Conservation (phyloP, 2,329 filamentous ascomycete species). For the Colletotrichum musae region DNA sequence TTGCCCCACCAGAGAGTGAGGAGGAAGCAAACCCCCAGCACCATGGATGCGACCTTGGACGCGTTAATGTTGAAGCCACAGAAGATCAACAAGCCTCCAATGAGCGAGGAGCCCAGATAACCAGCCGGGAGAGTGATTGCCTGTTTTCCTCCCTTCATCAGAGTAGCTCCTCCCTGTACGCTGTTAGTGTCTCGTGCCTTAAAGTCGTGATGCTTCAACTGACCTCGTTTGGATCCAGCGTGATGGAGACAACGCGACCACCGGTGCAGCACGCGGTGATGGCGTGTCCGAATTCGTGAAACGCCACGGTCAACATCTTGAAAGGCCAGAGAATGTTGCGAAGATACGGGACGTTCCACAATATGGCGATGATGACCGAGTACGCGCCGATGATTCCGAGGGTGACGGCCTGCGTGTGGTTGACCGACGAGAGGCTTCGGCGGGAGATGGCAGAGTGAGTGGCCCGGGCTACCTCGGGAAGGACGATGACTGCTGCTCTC, state of each 20-base stretch:
- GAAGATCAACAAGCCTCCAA: slow-evolving; percentile 83
- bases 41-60: slow-evolving; percentile 83
- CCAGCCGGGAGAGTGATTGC: slow-evolving; percentile 83
- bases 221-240: slow-evolving; percentile 77
- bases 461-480: slow-evolving; percentile 30
- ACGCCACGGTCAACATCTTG: slow-evolving; percentile 89
- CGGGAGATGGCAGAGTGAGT: slow-evolving; percentile 52
- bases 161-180: slow-evolving; percentile 72
- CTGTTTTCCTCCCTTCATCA: slow-evolving; percentile 80
- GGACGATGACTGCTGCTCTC: slow-evolving; percentile 22
- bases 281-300: slow-evolving; percentile 85
- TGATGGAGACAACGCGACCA: slow-evolving; percentile 81
- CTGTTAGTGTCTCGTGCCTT: background rate
- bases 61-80: slow-evolving; percentile 87
- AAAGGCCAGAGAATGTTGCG: slow-evolving; percentile 84
- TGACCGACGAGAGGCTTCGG: slow-evolving; percentile 71
- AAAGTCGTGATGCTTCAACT: slow-evolving; percentile 54
- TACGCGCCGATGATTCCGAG: slow-evolving; percentile 80
- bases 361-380: slow-evolving; percentile 77
- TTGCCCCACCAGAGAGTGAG: slow-evolving; percentile 88
- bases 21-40: slow-evolving; percentile 80
- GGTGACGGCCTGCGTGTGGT: slow-evolving; percentile 79
- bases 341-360: slow-evolving; percentile 87
- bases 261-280: slow-evolving; percentile 81
- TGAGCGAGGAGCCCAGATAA: slow-evolving; percentile 82